These are phyloP conservation scores for Purshia tridentata DNA, from an alignment of 306 rosid genomes.

Conservation along the genomic window DNA sequence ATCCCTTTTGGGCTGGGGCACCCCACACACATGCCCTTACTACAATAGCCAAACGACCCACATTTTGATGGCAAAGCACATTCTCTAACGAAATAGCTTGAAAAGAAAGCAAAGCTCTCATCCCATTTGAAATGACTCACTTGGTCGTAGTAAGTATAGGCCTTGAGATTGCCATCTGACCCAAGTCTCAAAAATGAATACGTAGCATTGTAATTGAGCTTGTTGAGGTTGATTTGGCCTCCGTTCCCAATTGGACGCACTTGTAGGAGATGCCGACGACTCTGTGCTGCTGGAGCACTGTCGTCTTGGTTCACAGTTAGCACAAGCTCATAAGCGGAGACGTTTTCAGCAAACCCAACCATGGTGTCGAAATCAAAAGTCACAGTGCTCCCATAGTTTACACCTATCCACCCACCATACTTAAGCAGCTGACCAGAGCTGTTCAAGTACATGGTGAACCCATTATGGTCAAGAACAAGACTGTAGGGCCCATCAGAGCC, in stretches of 20 bases:
- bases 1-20: slow-evolving; percentile 37
- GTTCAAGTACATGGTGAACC: slow-evolving; percentile 30
- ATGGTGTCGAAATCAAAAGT: slow-evolving; percentile 13
- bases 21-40: slow-evolving; percentile 31
- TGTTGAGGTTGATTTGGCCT: slow-evolving; percentile 6
- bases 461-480: slow-evolving; percentile 18
- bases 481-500: slow-evolving; percentile 34
- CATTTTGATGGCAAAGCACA: slow-evolving; percentile 39
- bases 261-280: slow-evolving; percentile 20
- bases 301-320: background rate
- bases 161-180: slow-evolving; percentile 33
- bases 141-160: slow-evolving; percentile 26
- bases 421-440: slow-evolving; percentile 24
- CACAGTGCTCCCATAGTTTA: background rate
- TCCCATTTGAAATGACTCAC: slow-evolving; percentile 25
- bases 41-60: slow-evolving; percentile 31
- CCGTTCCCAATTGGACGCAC: slow-evolving; percentile 26
- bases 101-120: slow-evolving; percentile 36
- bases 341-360: slow-evolving; percentile 5
- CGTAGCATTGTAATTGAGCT: slow-evolving; percentile 30
- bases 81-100: slow-evolving; percentile 29
- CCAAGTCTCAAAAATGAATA: slow-evolving; percentile 31
- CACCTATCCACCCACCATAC: slow-evolving; percentile 34
- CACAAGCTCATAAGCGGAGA: slow-evolving; percentile 28
- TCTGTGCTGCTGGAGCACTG: background rate